phyloP scores from a whole-genome alignment of 495 filamentous ascomycete species.

The Aspergillus olivimuriae region DNA sequence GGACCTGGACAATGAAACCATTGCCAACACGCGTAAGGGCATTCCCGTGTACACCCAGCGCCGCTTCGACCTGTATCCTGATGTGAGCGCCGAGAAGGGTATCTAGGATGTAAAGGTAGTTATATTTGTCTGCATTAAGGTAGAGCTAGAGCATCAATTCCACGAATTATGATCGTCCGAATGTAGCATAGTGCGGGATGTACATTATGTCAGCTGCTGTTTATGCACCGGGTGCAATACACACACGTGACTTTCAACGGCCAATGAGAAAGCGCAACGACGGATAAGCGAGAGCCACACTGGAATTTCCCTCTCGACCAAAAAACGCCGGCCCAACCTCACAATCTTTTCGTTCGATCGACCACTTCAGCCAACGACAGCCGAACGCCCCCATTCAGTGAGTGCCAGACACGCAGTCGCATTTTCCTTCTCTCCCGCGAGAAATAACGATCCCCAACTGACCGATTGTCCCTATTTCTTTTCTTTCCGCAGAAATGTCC shows the following conservation, averaged over 20 bases:
- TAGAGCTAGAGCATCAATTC: too few relatives aligned
- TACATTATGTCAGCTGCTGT: too few relatives aligned
- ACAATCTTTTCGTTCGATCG: constrained; percentile 28
- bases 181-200: too few relatives aligned
- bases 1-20: constrained; percentile 62
- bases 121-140: too few relatives aligned
- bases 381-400: constrained; percentile 37
- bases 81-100: constrained; percentile 51
- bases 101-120: constrained; percentile 5
- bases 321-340: constrained; percentile 13
- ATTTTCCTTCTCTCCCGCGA: neutral
- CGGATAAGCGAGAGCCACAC: constrained; percentile 43
- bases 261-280: constrained; percentile 20
- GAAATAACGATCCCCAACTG: constrained; percentile 6
- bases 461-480: constrained; percentile 11
- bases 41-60: constrained; percentile 84
- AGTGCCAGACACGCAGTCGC: constrained; percentile 14
- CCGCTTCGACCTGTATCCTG: constrained; percentile 92
- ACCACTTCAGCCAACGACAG: constrained; percentile 40
- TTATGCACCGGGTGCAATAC: too few relatives aligned
- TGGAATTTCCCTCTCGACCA: constrained; percentile 32
- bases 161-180: too few relatives aligned
- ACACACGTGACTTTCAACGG: too few relatives aligned
- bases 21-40: constrained; percentile 70
- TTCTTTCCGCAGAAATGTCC: constrained; percentile 59